Evolutionary conservation across 805 yeast genomes (phyloP).

Genomic region (Cyberlindnera lachancei): DNA sequence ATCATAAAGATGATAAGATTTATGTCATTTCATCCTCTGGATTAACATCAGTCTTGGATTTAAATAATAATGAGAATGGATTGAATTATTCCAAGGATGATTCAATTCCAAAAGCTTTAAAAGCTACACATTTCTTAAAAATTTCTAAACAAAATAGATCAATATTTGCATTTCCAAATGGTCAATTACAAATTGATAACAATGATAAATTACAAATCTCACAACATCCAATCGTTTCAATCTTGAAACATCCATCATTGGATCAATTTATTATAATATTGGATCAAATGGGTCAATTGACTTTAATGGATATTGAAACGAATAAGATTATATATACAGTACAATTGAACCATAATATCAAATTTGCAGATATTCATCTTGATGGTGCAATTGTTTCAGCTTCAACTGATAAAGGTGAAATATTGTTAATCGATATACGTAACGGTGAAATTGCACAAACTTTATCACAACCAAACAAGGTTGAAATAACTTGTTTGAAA

Average conservation of each 20-base stretch:
- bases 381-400: conserved; percentile 41
- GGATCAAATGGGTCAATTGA: conserved; percentile 22
- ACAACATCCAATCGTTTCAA: conserved; percentile 12
- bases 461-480: conserved; percentile 6
- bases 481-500: conserved; percentile 27
- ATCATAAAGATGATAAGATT: conserved; percentile 4
- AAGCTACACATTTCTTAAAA: conserved; percentile 8
- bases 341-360: conserved; percentile 3
- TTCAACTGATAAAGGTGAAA: conserved; percentile 24
- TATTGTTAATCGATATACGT: conserved; percentile 28
- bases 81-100: conserved; percentile 9
- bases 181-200: conserved; percentile 10
- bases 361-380: conserved; percentile 28
- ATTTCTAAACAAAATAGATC: conserved; percentile 3
- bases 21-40: conserved; percentile 15
- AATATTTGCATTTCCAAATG: conserved; percentile 13
- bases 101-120: conserved; percentile 7
- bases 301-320: conserved; percentile 8
- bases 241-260: conserved; percentile 30
- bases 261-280: conserved; percentile 23
- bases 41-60: conserved; percentile 8
- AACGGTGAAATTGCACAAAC: conserved; percentile 26
- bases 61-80: too few species aligned
- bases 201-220: conserved; percentile 3
- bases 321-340: neutral